Conservation (phyloP, 2,329 filamentous ascomycete species). For the Pseudocercospora eumusae region DNA sequence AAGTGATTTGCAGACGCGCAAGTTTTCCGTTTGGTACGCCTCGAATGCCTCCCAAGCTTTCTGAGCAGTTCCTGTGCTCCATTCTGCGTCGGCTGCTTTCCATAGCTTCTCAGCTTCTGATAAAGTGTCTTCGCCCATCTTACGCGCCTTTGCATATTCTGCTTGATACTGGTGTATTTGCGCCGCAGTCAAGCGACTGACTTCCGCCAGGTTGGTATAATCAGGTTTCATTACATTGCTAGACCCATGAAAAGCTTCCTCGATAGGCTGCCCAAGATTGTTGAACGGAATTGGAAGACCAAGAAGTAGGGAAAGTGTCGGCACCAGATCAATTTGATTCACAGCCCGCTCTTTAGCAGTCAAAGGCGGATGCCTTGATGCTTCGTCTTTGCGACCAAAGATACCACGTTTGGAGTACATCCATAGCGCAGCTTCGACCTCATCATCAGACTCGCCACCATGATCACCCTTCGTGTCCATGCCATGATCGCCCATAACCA, state of each 20-base stretch:
- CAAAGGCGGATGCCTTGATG: constrained; percentile 59
- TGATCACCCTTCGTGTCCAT: constrained; percentile 98
- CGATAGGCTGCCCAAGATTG: constrained; percentile 87
- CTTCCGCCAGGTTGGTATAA: constrained; percentile 72
- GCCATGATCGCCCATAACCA: constrained; percentile 98
- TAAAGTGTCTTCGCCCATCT: constrained; percentile 63
- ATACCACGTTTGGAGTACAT: constrained; percentile 90
- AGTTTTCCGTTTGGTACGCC: constrained; percentile 74
- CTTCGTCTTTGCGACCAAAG: constrained; percentile 74
- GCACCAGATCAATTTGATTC: constrained; percentile 89
- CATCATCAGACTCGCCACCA: constrained; percentile 95
- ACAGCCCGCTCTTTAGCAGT: constrained; percentile 76
- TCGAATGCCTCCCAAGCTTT: constrained; percentile 60
- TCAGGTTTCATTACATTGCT: constrained; percentile 54
- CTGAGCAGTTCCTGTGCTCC: constrained; percentile 43
- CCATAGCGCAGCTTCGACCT: constrained; percentile 92
- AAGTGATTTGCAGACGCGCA: constrained; percentile 75
- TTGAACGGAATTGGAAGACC: constrained; percentile 95
- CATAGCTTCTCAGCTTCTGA: constrained; percentile 56
- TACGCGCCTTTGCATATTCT: constrained; percentile 74
- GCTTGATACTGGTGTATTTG: constrained; percentile 88
- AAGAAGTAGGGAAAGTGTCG: constrained; percentile 82
- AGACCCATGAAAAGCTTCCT: constrained; percentile 80
- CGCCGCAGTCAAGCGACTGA: constrained; percentile 74
- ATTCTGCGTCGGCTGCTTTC: constrained; percentile 59